Evolutionary conservation across 371 early-diverging fungal genomes (phyloP).

Genomic region (Mortierella sp.): DNA sequence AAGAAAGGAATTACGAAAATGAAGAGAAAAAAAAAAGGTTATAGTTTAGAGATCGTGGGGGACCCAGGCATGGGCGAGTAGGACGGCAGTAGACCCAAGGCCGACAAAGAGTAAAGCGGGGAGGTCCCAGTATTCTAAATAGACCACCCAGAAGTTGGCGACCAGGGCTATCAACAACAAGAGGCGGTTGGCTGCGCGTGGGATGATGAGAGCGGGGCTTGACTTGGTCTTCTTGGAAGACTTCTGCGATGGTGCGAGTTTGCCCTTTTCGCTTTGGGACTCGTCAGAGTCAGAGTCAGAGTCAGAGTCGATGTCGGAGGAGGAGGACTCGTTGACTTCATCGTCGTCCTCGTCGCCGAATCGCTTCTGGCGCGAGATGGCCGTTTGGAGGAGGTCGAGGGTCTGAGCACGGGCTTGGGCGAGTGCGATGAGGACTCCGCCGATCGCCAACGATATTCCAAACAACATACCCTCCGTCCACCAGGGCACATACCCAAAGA

Average conservation of each 20-base stretch:
- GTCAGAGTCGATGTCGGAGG: slow-evolving; percentile 2
- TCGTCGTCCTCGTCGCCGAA: slow-evolving; percentile 11
- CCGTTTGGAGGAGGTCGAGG: slow-evolving; percentile 1
- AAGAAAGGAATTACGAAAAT: background rate
- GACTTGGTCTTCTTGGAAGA: background rate
- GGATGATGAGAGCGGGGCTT: background rate
- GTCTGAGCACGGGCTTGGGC: slow-evolving; percentile 1
- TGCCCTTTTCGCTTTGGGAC: slow-evolving; percentile 1
- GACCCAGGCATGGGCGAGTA: slow-evolving; percentile 14
- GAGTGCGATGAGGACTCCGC: slow-evolving; percentile 6
- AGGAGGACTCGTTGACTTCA: background rate
- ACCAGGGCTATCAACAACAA: background rate
- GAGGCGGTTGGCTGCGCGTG: background rate
- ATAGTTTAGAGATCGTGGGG: background rate
- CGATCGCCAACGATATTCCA: slow-evolving; percentile 12
- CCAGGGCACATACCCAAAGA: slow-evolving; percentile 28
- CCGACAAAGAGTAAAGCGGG: slow-evolving; percentile 18
- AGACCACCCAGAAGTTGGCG: slow-evolving; percentile 12
- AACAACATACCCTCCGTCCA: slow-evolving; percentile 32
- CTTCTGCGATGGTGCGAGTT: background rate
- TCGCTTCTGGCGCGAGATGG: background rate
- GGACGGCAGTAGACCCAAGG: slow-evolving; percentile 6
- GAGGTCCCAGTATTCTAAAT: background rate
- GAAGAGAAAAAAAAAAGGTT: background rate
- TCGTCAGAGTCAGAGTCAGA: background rate